Evolutionary conservation across 2,329 filamentous ascomycete genomes (phyloP), one percentile per base, ranked within the genome.

Genomic region (Aspergillus pseudoviridinutans): DNA sequence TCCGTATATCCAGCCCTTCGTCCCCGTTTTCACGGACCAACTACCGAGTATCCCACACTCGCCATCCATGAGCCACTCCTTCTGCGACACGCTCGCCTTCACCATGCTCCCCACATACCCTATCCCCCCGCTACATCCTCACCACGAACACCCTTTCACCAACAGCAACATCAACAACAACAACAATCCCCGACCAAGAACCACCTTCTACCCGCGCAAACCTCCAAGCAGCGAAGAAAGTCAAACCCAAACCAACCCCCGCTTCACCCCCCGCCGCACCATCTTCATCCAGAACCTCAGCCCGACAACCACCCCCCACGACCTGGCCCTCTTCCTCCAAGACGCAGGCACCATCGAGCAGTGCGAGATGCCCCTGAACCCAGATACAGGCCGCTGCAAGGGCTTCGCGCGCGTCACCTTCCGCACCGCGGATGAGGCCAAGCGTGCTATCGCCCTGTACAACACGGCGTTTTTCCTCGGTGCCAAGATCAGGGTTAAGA

Each of bases 401-500:
- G 60, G 63, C 17, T 68, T 68, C 44, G 67, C 69, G 1, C 70
- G 65, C 7, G 67, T 70, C 4, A 71, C 68, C 2, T 71, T 76
- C 58, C 66, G 59, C 41, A 69, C 60, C 9, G 59, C 64, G 12
- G 74, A 76, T 0, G 72, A 75, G 35, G 74, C 74, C 4, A 70
- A 69, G 53, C 65, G 66, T n/a, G 71, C 71, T 12, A 65, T 73
- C 22, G 57, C 58, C 1, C 63, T 68, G 51, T 70, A 72, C 53
- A 71, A 76, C 58, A 73, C 72, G 32, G 58, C 67, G 17, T 58
- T 60, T 4, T 72, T 76, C 53, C 68, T 68, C 56, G 72, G 71
- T 1, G 63, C 65, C 1, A 69, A 61, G 9, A 73, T 77, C 32
- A 62, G 68, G 29, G 70, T 76, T 6, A 65, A 67, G 51, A 58